Evolutionary conservation across 208 protist species (phyloP), one percentile per base, ranked within the genome.

Genomic region (Acanthamoeba healyi): DNA sequence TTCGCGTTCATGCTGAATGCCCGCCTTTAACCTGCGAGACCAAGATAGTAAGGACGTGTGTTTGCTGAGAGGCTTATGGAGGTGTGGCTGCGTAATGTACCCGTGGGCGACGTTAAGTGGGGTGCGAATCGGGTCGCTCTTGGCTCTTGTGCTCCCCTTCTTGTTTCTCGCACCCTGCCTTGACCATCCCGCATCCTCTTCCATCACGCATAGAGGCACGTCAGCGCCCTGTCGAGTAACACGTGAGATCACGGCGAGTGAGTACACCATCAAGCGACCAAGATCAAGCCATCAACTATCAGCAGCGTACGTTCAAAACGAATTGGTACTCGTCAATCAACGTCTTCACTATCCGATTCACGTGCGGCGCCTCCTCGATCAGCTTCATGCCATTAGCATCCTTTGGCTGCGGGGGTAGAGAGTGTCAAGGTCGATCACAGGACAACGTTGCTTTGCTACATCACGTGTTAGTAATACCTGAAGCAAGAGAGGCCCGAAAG

Each of bases 241-340:
- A 7, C 19, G 15, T 65, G n/a, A 2, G 3, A 65, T 54, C n/a
- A 19, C 26, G 40, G 40, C 0, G 17, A 22, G 29, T 32, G 22
- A 5, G 22, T 79, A n/a, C n/a, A n/a, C n/a, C n/a, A n/a, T n/a
- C n/a, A n/a, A n/a, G n/a, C n/a, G n/a, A n/a, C n/a, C n/a, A n/a
- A n/a, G n/a, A n/a, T n/a, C n/a, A n/a, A n/a, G n/a, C n/a, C n/a
- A n/a, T n/a, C n/a, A n/a, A n/a, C 70, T 79, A 14, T 67, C 24
- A 26, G 19, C 34, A 17, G 17, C 77, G 32, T 58, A 86, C 77
- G 14, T 86, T 86, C 44, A 86, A 58, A 24, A 91, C 32, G n/a
- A 91, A 91, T 12, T 70, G 54, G 29, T 72, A 91, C 34, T 91
- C 84, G 26, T 91, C 84, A 24, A 91, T 91, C 84, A 91, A 17